phyloP scores from a whole-genome alignment of 1,284 basidiomycete species.

The Cutaneotrichosporon sp. region DNA sequence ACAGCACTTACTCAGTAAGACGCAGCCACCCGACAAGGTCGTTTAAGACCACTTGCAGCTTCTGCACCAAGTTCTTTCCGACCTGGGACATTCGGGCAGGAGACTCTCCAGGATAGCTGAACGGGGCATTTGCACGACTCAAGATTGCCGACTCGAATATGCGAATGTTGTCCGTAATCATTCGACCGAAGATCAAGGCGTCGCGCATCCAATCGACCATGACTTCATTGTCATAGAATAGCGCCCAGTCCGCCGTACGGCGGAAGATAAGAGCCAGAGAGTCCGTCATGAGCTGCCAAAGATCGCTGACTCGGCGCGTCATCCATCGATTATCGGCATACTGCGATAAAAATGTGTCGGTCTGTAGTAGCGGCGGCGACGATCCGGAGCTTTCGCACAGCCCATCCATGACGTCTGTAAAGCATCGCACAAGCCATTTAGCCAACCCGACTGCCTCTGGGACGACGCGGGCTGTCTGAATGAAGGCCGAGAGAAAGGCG shows the following conservation, averaged over 20 bases:
- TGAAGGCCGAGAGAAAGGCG: conserved; percentile 63
- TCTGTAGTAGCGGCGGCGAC: conserved; percentile 36
- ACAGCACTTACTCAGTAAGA: conserved; percentile 69
- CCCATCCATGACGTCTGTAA: conserved; percentile 83
- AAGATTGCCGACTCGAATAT: conserved; percentile 67
- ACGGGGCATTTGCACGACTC: conserved; percentile 40
- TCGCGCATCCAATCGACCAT: conserved; percentile 98
- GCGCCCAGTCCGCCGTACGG: conserved; percentile 73
- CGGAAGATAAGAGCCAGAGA: conserved; percentile 77
- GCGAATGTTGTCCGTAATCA: conserved; percentile 71
- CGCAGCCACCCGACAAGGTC: conserved; percentile 81
- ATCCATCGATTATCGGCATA: conserved; percentile 32
- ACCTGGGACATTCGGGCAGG: conserved; percentile 47
- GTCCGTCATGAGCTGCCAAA: conserved; percentile 78
- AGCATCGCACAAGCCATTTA: conserved; percentile 79
- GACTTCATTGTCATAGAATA: conserved; percentile 67
- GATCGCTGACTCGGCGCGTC: conserved; percentile 58
- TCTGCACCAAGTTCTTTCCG: conserved; percentile 67
- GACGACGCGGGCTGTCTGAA: conserved; percentile 57
- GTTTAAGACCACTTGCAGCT: conserved; percentile 69
- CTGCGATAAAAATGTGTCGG: conserved; percentile 50
- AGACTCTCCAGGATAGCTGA: conserved; percentile 24
- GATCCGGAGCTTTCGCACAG: conserved; percentile 64
- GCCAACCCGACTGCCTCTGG: conserved; percentile 82
- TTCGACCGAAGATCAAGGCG: conserved; percentile 81